Evolutionary conservation across 2,329 filamentous ascomycete genomes (phyloP).

Genomic region (Alternaria tenuissima): DNA sequence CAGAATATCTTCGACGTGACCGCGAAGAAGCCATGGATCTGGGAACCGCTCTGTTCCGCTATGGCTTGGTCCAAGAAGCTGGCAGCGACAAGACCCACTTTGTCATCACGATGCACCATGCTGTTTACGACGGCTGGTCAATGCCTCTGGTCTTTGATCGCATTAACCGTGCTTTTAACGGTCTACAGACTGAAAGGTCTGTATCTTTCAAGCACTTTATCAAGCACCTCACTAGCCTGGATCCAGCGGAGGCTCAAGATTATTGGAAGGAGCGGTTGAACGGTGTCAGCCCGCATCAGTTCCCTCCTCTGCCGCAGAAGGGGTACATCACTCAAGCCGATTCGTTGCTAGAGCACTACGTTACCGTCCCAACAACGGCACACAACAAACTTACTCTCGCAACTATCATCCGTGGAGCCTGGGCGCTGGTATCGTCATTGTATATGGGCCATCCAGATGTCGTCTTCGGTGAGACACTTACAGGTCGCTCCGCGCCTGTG

Average conservation of each 20-base stretch:
- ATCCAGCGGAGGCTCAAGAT: slow-evolving; percentile 52
- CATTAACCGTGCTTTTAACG: slow-evolving; percentile 43
- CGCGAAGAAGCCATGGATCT: slow-evolving; percentile 50
- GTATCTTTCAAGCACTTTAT: slow-evolving; percentile 59
- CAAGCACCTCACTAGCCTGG: slow-evolving; percentile 56
- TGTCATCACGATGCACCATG: slow-evolving; percentile 61
- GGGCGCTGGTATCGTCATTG: slow-evolving; percentile 65
- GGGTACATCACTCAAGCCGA: slow-evolving; percentile 60
- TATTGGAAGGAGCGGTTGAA: slow-evolving; percentile 60
- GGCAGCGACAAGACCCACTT: slow-evolving; percentile 49
- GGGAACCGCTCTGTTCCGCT: slow-evolving; percentile 50
- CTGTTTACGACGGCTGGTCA: slow-evolving; percentile 61
- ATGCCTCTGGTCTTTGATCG: slow-evolving; percentile 49
- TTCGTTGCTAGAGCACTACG: slow-evolving; percentile 61
- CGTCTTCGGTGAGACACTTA: slow-evolving; percentile 68
- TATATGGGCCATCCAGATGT: slow-evolving; percentile 64
- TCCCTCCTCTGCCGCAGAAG: slow-evolving; percentile 58
- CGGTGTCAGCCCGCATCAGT: slow-evolving; percentile 58
- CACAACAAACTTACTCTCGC: slow-evolving; percentile 57
- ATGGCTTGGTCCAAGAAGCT: slow-evolving; percentile 43
- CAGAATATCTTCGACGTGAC: slow-evolving; percentile 48
- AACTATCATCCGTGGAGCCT: slow-evolving; percentile 65
- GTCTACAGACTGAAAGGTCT: slow-evolving; percentile 34
- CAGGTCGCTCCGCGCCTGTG: slow-evolving; percentile 61
- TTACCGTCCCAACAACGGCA: slow-evolving; percentile 42